Conservation (phyloP, 495 filamentous ascomycete genomes). For the Aspergillus kassunensis region DNA sequence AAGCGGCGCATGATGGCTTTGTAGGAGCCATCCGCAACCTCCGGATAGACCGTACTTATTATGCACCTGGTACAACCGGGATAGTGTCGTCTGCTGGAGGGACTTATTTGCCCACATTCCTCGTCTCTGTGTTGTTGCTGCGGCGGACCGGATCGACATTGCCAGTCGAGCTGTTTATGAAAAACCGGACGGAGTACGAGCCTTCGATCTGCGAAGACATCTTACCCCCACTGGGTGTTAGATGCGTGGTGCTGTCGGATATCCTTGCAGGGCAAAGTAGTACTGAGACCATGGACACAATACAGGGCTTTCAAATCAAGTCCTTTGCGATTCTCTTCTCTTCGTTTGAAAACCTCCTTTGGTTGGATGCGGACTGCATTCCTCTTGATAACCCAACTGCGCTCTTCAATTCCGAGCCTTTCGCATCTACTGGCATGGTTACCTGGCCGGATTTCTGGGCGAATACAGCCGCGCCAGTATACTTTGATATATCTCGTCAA, state of each 20-base stretch:
- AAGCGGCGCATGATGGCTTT: conserved; percentile 29
- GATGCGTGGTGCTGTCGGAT: conserved; percentile 39
- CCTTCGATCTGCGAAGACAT: conserved; percentile 39
- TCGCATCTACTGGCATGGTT: conserved; percentile 40
- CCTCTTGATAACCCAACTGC: conserved; percentile 38
- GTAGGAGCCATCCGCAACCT: conserved; percentile 22
- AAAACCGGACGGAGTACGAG: conserved; percentile 37
- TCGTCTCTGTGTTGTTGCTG: conserved; percentile 43
- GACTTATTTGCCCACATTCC: conserved; percentile 27
- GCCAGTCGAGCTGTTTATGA: conserved; percentile 49
- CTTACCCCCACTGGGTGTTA: conserved; percentile 39
- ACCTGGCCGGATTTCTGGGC: conserved; percentile 55
- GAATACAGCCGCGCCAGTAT: conserved; percentile 38
- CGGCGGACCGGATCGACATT: conserved; percentile 44
- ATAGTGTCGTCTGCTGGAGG: conserved; percentile 43
- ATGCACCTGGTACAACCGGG: conserved; percentile 32
- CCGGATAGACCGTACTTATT: conserved; percentile 15
- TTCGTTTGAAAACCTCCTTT: conserved; percentile 48
- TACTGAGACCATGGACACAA: conserved; percentile 1
- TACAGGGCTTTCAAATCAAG: conserved; percentile 47
- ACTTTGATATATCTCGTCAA: conserved; percentile 46
- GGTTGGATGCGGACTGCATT: conserved; percentile 49
- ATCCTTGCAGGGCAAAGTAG: too few species aligned
- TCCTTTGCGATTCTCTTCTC: conserved; percentile 48
- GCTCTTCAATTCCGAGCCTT: conserved; percentile 41